Conservation (phyloP, 345 rosid species). For the Linum lewisii region DNA sequence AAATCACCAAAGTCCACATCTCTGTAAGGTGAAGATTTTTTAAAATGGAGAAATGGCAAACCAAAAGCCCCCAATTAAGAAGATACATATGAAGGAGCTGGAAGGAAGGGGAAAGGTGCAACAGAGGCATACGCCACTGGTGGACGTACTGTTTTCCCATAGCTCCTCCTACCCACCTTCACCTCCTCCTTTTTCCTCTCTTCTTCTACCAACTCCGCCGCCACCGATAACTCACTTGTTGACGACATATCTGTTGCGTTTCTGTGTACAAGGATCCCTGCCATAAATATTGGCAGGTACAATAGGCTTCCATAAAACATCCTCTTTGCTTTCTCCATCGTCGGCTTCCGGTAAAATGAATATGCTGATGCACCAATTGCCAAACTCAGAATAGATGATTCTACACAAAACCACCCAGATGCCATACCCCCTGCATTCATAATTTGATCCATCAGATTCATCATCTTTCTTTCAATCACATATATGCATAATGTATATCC, state of each 20-base stretch:
- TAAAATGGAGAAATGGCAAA: no score
- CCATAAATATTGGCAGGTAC: slow-evolving; percentile 86
- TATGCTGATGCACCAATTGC: slow-evolving; percentile 75
- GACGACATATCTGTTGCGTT: slow-evolving; percentile 20
- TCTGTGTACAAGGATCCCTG: slow-evolving; percentile 68
- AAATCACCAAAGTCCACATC: no score
- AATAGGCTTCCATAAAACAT: slow-evolving; percentile 85
- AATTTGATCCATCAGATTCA: no score
- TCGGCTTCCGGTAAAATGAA: slow-evolving; percentile 65
- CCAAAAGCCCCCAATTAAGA: no score
- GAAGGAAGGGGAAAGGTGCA: slow-evolving; percentile 94
- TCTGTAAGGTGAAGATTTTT: no score
- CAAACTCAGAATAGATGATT: slow-evolving; percentile 57
- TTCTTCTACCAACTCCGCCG: slow-evolving; percentile 11
- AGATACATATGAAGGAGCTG: slow-evolving; percentile 51
- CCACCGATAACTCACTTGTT: slow-evolving; percentile 15
- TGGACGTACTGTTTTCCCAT: slow-evolving; percentile 27
- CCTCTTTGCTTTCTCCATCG: slow-evolving; percentile 54
- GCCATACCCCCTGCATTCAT: slow-evolving; percentile 63
- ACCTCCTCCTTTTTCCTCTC: slow-evolving; percentile 5
- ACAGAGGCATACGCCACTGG: slow-evolving; percentile 81
- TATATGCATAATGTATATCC: no score
- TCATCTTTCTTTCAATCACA: no score
- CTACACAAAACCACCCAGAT: slow-evolving; percentile 72
- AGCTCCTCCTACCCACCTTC: not conserved